Evolutionary conservation across 495 filamentous ascomycete species (phyloP).

Genomic region (Cladorrhinum samala): DNA sequence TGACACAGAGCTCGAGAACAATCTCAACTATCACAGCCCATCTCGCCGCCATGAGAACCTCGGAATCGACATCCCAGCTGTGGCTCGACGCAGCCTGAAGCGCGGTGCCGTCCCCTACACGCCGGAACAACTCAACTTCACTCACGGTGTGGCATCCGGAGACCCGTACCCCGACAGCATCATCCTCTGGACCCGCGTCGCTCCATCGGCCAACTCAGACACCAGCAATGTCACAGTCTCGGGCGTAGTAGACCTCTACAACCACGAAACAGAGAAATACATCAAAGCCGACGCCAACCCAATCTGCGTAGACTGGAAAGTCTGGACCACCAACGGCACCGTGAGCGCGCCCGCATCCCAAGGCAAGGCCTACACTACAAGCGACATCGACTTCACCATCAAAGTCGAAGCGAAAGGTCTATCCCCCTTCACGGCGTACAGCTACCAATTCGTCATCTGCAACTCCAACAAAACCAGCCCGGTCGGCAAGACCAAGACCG

Average conservation of each 20-base stretch:
- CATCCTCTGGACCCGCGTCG: constrained; percentile 59
- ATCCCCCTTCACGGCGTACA: constrained; percentile 50
- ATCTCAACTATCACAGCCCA: constrained; percentile 56
- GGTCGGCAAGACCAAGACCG: constrained; percentile 48
- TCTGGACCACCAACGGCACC: constrained; percentile 19
- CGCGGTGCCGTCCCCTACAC: constrained; percentile 55
- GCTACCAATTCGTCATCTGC: constrained; percentile 49
- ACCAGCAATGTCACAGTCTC: constrained; percentile 48
- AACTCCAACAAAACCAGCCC: constrained; percentile 38
- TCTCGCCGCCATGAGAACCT: constrained; percentile 44
- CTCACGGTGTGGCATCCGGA: constrained; percentile 48
- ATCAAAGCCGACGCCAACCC: constrained; percentile 48
- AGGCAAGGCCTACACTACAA: constrained; percentile 54
- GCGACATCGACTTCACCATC: constrained; percentile 61
- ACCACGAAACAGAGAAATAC: constrained; percentile 48
- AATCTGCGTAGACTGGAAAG: constrained; percentile 51
- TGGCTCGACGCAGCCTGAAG: constrained; percentile 33
- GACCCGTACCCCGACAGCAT: constrained; percentile 57
- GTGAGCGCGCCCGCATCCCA: constrained; percentile 35
- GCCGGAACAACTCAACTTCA: constrained; percentile 20
- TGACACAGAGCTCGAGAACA: constrained; percentile 28
- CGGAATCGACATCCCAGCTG: constrained; percentile 46
- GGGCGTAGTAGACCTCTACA: constrained; percentile 50
- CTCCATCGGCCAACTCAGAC: constrained; percentile 47
- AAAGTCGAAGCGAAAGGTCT: constrained; percentile 58